phyloP scores from a whole-genome alignment of 176 grass and related monocot genomes.

The Cenchrus americanus region DNA sequence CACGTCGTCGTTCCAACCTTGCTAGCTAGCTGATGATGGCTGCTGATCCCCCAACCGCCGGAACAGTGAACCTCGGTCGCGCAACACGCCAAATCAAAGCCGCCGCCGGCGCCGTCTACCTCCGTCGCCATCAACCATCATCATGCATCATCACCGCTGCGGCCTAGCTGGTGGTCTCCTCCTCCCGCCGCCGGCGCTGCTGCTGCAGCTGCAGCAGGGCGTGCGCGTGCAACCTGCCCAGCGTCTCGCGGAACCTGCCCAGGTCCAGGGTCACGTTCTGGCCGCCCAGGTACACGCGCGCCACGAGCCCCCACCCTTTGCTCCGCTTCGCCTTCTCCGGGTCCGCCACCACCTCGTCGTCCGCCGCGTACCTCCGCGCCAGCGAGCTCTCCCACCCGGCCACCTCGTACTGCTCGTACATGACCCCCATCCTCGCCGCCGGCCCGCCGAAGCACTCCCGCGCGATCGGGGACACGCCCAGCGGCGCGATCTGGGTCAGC shows the following conservation, averaged over 20 bases:
- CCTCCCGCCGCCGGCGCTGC: too few species aligned
- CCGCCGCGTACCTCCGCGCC: slow-evolving; percentile 5
- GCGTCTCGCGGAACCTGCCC: slow-evolving; percentile 30
- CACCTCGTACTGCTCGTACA: slow-evolving; percentile 67
- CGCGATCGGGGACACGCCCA: slow-evolving; percentile 41
- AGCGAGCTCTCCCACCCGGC: slow-evolving; percentile 63
- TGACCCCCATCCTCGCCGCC: slow-evolving; percentile 49
- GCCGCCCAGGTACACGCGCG: slow-evolving; percentile 47
- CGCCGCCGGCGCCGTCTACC: too few species aligned
- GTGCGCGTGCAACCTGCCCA: slow-evolving; percentile 31
- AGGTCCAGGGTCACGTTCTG: slow-evolving; percentile 75
- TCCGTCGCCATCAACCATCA: too few species aligned
- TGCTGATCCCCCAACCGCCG: not conserved
- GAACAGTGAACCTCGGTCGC: too few species aligned
- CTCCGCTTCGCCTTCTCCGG: slow-evolving; percentile 35
- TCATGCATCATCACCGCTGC: not conserved
- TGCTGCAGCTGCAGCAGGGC: not conserved
- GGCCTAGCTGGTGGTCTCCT: not conserved
- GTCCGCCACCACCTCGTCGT: slow-evolving; percentile 45
- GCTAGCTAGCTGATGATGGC: too few species aligned
- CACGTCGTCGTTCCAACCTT: not conserved
- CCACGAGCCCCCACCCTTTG: slow-evolving; percentile 39
- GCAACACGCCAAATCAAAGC: too few species aligned
- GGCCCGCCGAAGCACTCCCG: slow-evolving; percentile 51
- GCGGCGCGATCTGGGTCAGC: slow-evolving; percentile 63